A percentile compares a stretch with the other conserved stretches of the same genome.
phyloP scores from a whole-genome alignment of 192 early-diverging fungal species.

The Umbelopsis sp. region DNA sequence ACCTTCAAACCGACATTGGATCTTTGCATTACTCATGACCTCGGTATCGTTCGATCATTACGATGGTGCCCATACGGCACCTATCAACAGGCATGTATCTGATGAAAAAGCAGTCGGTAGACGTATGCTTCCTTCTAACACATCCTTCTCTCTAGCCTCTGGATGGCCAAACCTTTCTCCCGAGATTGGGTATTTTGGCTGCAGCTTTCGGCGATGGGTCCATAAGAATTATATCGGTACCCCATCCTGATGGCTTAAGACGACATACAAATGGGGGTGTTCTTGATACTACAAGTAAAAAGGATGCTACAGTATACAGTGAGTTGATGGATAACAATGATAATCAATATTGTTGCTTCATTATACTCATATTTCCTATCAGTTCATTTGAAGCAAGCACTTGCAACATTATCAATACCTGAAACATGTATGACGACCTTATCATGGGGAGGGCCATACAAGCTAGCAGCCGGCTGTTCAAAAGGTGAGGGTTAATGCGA shows the following conservation, averaged over 20 bases:
- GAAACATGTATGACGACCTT: not conserved
- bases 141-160: not conserved
- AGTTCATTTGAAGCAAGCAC: slow-evolving; percentile 23
- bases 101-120: not conserved
- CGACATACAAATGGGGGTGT: not conserved
- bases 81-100: slow-evolving; percentile 31
- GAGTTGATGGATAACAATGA: not conserved
- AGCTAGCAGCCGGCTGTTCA: slow-evolving; percentile 15
- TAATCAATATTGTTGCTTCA: too few species aligned
- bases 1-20: slow-evolving; percentile 30
- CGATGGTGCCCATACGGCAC: slow-evolving; percentile 51
- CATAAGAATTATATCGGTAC: slow-evolving; percentile 35
- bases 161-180: not conserved
- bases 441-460: slow-evolving; percentile 27
- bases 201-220: slow-evolving; percentile 38
- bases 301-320: not conserved
- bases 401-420: slow-evolving; percentile 10
- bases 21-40: slow-evolving; percentile 46
- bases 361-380: too few species aligned
- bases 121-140: not conserved
- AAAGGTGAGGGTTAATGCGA: not conserved
- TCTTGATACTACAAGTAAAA: too few species aligned
- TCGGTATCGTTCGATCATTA: slow-evolving; percentile 34
- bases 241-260: slow-evolving; percentile 36
- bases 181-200: slow-evolving; percentile 44